Evolutionary conservation across 164 flowering plant species (phyloP), one percentile per base, ranked within the genome.

Genomic region (Tinospora cordifolia): DNA sequence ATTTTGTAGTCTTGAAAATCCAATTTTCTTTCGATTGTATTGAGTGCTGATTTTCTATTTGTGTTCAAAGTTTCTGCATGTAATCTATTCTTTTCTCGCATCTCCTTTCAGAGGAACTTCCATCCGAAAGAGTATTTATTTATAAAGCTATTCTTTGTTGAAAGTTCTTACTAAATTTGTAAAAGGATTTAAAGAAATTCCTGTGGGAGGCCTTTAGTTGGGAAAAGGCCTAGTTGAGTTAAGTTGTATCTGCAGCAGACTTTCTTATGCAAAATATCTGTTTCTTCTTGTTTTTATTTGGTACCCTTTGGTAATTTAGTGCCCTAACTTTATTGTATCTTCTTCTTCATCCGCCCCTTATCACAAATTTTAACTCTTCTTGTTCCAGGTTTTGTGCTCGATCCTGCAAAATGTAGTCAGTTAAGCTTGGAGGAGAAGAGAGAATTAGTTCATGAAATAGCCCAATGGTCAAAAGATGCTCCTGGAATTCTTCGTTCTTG

Each of bases 361-460:
- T 30, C 36, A 30, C 67, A 68, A 59, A 6, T 26, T 44, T 30
- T 9, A 21, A 21, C 30, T 58, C 34, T 69, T 14, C 36, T 49
- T 49, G 67, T 69, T 63, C 24, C 77, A 82, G 85, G 76, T 63
- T 70, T 69, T 69, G 80, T 77, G 38, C 75, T 78, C 75, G 80
- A 82, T 67, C 81, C 81, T 38, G 74, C 62, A 36, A 76, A 76
- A 68, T 82, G 77, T 69, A 79, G 75, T 68, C 73, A 39, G 57
- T 76, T 83, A 21, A 81, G 76, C 74, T 68, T 83, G 75, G 71
- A 22, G 69, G 76, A 78, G 80, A 83, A 80, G 73, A 76, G 81
- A 73, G 79, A 79, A 71, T 72, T 81, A 30, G 80, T 81, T 71
- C 78, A 65, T 63, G 75, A 76, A 75, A 81, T 84, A 69, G 81